These are phyloP conservation scores for Niveomyces coronatus DNA, from an alignment of 2,329 filamentous ascomycete genomes.

Conservation along the genomic window DNA sequence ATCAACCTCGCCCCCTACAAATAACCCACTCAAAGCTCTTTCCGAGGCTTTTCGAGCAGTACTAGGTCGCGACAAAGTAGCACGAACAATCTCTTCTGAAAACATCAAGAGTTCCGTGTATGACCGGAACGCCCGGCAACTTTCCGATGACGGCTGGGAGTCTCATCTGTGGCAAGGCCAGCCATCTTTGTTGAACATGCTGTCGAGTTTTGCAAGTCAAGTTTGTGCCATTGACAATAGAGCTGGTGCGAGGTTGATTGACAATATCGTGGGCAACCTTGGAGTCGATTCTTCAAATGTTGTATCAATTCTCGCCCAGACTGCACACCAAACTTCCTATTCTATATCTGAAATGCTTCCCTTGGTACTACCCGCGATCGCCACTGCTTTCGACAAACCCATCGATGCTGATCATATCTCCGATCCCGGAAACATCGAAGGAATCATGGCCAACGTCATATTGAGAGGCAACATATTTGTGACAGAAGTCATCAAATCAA, in stretches of 20 bases:
- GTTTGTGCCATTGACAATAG: constrained; percentile 13
- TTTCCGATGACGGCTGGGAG: neutral
- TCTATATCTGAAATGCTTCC: constrained; percentile 12
- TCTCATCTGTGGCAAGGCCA: constrained; percentile 1
- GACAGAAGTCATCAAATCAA: constrained; percentile 12
- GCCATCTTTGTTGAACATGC: constrained; percentile 12
- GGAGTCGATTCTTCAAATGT: constrained; percentile 13
- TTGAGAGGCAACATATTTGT: constrained; percentile 14
- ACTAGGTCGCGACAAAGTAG: neutral
- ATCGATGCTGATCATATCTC: constrained; percentile 3
- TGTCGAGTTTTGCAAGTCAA: constrained; percentile 13
- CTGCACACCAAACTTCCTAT: constrained; percentile 12
- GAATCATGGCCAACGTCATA: constrained; percentile 12
- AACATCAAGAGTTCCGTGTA: neutral
- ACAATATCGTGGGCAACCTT: constrained; percentile 14
- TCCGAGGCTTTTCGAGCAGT: constrained; percentile 3
- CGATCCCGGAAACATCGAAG: constrained; percentile 6
- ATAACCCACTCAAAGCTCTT: constrained; percentile 1
- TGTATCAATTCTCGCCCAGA: constrained; percentile 11
- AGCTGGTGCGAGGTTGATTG: constrained; percentile 15
- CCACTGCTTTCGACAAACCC: constrained; percentile 11
- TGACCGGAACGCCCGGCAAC: neutral
- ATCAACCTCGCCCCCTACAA: too few relatives aligned
- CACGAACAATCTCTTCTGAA: neutral
- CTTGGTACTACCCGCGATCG: constrained; percentile 16